Base-by-base conservation (phyloP, 2,329 filamentous ascomycete species). In the Dactylellina haptotyla region DNA sequence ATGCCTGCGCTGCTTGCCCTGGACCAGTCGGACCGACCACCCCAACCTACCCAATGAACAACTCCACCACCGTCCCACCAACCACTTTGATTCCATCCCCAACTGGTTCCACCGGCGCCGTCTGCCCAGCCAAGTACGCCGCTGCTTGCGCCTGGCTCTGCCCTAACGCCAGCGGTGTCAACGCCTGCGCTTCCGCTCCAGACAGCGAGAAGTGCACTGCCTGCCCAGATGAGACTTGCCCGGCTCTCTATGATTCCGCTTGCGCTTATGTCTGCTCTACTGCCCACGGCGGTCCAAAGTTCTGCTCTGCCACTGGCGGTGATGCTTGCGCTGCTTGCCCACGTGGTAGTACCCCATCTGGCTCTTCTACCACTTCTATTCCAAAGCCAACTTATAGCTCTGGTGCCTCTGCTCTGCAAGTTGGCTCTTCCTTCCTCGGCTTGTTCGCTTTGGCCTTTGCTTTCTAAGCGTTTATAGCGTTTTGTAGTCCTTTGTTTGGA, bases 311-410 rank as follows among this genome's bases (percentile, higher is more conserved):
- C 16, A 18, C 10, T 16, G 16, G 39, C 30, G 56, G 56, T 30
- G 28, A 53, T 6, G 26, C 26, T 14, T 30, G 28, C 48, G 23
- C 25, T n/a, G 4, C 48, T 20, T 23, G 25, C 45, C 12, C 25
- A 26, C 45, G 45, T 50, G 9, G 16, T n/a, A n/a, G n/a, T n/a
- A n/a, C n/a, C n/a, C n/a, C n/a, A n/a, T n/a, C n/a, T 12, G 12
- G 16, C 23, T 26, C 54, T 9, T 39, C 39, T 8, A 58, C 37
- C 0, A 43, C 14, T 28, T 9, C 37, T 23, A 25, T 62, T n/a
- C 58, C 58, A 23, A 2, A 28, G 14, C 58, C 58, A 43, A 63
- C 58, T 9, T 53, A 63, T 28, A 63, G 46, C 34, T 63, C 58
- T 14, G 46, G 45, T 43, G 57, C 57, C n/a, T 62, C 57, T 28